Evolutionary conservation across 2,329 filamentous ascomycete genomes (phyloP).

Genomic region (Clonostachys solani): DNA sequence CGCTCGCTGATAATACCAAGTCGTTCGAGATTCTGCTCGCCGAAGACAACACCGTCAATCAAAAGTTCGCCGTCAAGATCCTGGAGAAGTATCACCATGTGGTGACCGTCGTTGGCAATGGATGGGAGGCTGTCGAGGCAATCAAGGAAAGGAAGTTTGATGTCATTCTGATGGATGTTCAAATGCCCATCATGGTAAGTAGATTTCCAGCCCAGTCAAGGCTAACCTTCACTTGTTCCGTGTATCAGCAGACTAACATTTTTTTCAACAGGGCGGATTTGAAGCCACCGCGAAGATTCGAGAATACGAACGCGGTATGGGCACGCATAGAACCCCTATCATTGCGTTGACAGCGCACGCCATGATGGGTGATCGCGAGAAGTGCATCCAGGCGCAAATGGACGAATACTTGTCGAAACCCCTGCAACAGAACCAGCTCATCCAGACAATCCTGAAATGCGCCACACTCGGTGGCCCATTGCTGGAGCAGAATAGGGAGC

Average conservation of each 20-base stretch:
- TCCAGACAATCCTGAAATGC: constrained; percentile 96
- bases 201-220: background rate
- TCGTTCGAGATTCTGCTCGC: constrained; percentile 94
- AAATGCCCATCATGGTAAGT: constrained; percentile 97
- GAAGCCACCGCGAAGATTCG: constrained; percentile 96
- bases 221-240: background rate
- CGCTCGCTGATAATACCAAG: constrained; percentile 87
- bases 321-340: constrained; percentile 82
- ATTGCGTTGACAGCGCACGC: constrained; percentile 96
- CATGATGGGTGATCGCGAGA: constrained; percentile 97
- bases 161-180: constrained; percentile 97
- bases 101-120: constrained; percentile 91
- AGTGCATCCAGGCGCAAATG: constrained; percentile 98
- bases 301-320: constrained; percentile 83
- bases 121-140: constrained; percentile 87
- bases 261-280: constrained; percentile 70
- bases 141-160: constrained; percentile 91
- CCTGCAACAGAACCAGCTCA: constrained; percentile 92
- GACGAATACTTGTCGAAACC: constrained; percentile 98
- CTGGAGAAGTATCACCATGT: constrained; percentile 94
- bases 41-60: constrained; percentile 97
- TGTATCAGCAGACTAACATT: constrained; percentile 23
- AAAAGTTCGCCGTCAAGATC: constrained; percentile 93
- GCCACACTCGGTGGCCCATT: constrained; percentile 84
- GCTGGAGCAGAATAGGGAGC: constrained; percentile 69